phyloP scores from a whole-genome alignment of 2,329 filamentous ascomycete species.

The Trichoderma atrobrunneum region DNA sequence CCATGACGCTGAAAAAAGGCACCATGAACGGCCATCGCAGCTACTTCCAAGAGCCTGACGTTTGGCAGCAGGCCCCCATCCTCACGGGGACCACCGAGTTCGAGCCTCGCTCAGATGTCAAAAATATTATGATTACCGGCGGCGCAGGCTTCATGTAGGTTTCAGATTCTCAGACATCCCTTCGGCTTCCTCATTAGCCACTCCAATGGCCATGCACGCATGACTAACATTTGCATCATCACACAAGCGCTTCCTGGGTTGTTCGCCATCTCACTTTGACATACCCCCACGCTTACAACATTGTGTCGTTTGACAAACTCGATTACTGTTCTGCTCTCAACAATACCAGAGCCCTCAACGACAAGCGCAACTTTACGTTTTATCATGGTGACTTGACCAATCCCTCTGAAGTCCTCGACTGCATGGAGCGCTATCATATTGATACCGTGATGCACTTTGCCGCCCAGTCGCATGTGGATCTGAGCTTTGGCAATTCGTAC shows the following conservation, averaged over 20 bases:
- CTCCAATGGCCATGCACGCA: not conserved
- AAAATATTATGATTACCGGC: constrained; percentile 80
- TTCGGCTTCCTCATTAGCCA: not conserved
- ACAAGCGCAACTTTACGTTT: constrained; percentile 71
- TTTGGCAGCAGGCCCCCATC: constrained; percentile 71
- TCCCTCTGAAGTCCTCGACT: constrained; percentile 65
- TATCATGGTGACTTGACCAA: constrained; percentile 77
- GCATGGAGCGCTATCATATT: constrained; percentile 67
- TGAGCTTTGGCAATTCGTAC: constrained; percentile 80
- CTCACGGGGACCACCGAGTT: constrained; percentile 69
- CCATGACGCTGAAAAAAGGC: constrained; percentile 19
- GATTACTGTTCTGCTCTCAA: constrained; percentile 80
- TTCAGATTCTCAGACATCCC: not conserved
- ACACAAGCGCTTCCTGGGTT: constrained; percentile 71
- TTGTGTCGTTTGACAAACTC: constrained; percentile 80
- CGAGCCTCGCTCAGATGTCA: constrained; percentile 64
- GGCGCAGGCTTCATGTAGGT: constrained; percentile 82
- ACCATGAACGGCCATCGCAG: constrained; percentile 33
- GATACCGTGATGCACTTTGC: constrained; percentile 83
- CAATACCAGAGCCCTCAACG: constrained; percentile 69
- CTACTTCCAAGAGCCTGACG: constrained; percentile 57
- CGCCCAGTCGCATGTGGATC: constrained; percentile 79
- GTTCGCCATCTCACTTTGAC: constrained; percentile 73
- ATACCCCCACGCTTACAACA: constrained; percentile 71
- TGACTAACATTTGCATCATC: not conserved